These are phyloP conservation scores for Emmonsia crescens DNA, from an alignment of 2,329 filamentous ascomycete genomes.

Conservation along the genomic window DNA sequence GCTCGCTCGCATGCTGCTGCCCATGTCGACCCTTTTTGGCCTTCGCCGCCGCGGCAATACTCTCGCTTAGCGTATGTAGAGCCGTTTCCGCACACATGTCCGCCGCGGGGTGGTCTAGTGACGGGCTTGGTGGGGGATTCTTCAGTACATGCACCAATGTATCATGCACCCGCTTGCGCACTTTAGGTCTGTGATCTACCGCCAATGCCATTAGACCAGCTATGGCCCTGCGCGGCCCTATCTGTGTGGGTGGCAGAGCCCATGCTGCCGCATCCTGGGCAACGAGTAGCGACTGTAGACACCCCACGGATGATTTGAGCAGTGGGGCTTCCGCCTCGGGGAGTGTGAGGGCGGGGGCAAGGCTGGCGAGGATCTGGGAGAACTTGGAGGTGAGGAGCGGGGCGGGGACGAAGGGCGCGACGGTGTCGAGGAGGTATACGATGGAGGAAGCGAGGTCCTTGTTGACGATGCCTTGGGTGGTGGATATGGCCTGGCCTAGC, in stretches of 20 bases:
- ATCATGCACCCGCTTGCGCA: constrained; percentile 86
- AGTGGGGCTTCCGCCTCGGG: constrained; percentile 78
- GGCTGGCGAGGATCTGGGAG: constrained; percentile 75
- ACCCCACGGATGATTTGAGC: constrained; percentile 78
- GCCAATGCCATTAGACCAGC: constrained; percentile 76
- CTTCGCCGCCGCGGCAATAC: constrained; percentile 54
- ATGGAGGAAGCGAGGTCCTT: constrained; percentile 75
- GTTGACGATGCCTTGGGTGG: constrained; percentile 54
- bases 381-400: constrained; percentile 90
- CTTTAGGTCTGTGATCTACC: constrained; percentile 81
- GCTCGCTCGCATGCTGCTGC: constrained; percentile 40
- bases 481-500: constrained; percentile 62
- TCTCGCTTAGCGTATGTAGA: constrained; percentile 64
- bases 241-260: constrained; percentile 72
- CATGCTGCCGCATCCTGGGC: constrained; percentile 82
- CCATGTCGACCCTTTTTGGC: constrained; percentile 53
- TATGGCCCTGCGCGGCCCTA: constrained; percentile 76
- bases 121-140: constrained; percentile 79
- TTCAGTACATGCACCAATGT: constrained; percentile 73
- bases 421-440: constrained; percentile 88
- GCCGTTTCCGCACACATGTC: constrained; percentile 94
- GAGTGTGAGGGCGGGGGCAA: constrained; percentile 73
- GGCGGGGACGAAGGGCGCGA: constrained; percentile 74
- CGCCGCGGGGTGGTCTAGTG: constrained; percentile 84
- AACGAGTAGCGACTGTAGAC: constrained; percentile 78